These are phyloP conservation scores for Naganishia friedmannii DNA, from an alignment of 768 basidiomycete species.

Conservation along the genomic window DNA sequence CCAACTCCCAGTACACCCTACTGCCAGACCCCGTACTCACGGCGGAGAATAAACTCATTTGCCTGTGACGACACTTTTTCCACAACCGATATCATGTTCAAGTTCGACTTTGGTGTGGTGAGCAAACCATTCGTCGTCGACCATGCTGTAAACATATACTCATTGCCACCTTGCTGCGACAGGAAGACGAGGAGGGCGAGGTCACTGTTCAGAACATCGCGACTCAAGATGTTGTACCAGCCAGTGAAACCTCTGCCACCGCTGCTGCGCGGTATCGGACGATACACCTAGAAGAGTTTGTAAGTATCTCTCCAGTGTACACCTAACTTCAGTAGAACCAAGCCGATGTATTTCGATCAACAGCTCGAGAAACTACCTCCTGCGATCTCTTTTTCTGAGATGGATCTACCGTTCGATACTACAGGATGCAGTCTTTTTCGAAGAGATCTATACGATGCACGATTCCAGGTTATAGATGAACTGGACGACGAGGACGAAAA, in stretches of 20 bases:
- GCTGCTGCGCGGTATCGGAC: conserved; percentile 33
- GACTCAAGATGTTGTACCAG: conserved; percentile 35
- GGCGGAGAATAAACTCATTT: too few species aligned
- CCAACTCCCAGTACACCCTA: neutral
- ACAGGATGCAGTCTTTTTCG: conserved; percentile 58
- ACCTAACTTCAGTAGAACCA: neutral
- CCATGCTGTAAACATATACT: too few species aligned
- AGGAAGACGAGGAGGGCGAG: conserved; percentile 45
- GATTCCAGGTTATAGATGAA: conserved; percentile 84
- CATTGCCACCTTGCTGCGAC: conserved; percentile 45
- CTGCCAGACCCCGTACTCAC: neutral
- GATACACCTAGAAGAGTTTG: conserved; percentile 45
- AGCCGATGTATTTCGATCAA: neutral
- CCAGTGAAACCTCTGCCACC: conserved; percentile 30
- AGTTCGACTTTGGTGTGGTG: conserved; percentile 66
- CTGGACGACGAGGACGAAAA: conserved; percentile 32
- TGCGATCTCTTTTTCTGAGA: conserved; percentile 74
- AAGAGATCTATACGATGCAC: conserved; percentile 88
- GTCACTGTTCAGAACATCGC: conserved; percentile 12
- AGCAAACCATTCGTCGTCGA: neutral
- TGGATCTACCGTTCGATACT: conserved; percentile 58
- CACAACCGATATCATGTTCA: conserved; percentile 58
- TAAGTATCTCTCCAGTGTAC: conserved; percentile 26
- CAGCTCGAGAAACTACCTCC: conserved; percentile 70
- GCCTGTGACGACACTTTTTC: neutral